These are phyloP conservation scores for Ophiocordyceps camponoti-floridani DNA, from an alignment of 2,329 filamentous ascomycete species.

Conservation along the genomic window DNA sequence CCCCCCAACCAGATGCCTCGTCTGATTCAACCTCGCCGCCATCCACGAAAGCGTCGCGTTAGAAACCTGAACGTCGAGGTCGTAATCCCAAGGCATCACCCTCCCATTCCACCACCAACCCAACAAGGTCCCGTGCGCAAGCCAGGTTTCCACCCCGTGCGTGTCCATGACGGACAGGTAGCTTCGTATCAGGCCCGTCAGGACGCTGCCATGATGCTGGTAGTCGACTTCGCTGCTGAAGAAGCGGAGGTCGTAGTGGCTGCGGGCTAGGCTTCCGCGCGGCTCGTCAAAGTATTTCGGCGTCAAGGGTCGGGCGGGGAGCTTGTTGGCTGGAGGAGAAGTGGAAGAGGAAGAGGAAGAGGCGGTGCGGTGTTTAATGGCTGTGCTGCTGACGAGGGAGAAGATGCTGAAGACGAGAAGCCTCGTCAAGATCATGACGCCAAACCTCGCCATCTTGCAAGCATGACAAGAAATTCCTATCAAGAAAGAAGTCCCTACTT, in stretches of 20 bases:
- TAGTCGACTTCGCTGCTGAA: slow-evolving; percentile 47
- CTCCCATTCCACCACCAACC: slow-evolving; percentile 80
- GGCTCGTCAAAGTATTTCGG: slow-evolving; percentile 51
- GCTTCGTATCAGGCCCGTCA: slow-evolving; percentile 53
- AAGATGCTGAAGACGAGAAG: not conserved
- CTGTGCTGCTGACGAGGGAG: not conserved
- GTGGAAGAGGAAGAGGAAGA: too few species aligned
- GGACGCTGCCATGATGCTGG: slow-evolving; percentile 44
- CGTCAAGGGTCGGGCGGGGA: slow-evolving; percentile 2
- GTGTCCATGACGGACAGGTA: slow-evolving; percentile 51
- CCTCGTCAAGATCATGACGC: not conserved
- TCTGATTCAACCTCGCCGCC: slow-evolving; percentile 49
- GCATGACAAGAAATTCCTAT: too few species aligned
- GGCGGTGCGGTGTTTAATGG: too few species aligned
- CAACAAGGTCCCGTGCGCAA: slow-evolving; percentile 67
- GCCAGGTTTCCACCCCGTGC: slow-evolving; percentile 61
- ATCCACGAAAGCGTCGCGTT: slow-evolving; percentile 47
- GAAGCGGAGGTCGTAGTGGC: slow-evolving; percentile 60
- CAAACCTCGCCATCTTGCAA: too few species aligned
- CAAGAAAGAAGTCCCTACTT: too few species aligned
- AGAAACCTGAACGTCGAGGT: slow-evolving; percentile 66
- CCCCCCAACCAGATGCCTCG: slow-evolving; percentile 38
- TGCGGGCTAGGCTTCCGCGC: slow-evolving; percentile 37
- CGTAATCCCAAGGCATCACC: slow-evolving; percentile 71
- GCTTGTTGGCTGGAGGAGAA: not conserved